Conservation (phyloP, 1,284 basidiomycete species). For the Taiwanofungus camphoratus region DNA sequence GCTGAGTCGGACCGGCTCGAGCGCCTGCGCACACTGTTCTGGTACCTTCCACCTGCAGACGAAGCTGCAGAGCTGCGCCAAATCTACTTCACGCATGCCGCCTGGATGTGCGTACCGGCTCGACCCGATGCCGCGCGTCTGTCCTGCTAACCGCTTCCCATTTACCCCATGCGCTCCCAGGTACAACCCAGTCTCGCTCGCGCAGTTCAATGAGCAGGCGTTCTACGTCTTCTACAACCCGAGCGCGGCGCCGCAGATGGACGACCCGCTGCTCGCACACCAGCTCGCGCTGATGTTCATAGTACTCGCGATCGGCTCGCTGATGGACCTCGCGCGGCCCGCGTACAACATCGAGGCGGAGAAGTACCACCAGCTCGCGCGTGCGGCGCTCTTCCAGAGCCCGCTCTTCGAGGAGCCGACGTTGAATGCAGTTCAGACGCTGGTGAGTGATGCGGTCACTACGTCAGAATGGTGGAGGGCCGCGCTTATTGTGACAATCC, state of each 20-base stretch:
- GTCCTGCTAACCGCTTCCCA: slow-evolving; percentile 1
- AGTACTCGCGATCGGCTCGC: slow-evolving; percentile 65
- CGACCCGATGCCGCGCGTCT: slow-evolving; percentile 1
- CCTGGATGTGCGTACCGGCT: slow-evolving; percentile 58
- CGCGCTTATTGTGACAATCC: no score
- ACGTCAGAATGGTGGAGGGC: neutral
- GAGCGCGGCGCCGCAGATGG: slow-evolving; percentile 37
- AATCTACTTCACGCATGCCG: slow-evolving; percentile 63
- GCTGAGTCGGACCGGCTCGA: slow-evolving; percentile 32
- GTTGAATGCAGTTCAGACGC: slow-evolving; percentile 61
- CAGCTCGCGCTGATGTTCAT: slow-evolving; percentile 70
- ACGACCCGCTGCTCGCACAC: slow-evolving; percentile 58
- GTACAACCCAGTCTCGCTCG: slow-evolving; percentile 66
- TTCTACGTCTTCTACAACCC: slow-evolving; percentile 58
- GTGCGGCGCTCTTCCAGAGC: slow-evolving; percentile 66
- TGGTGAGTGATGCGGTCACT: slow-evolving; percentile 39
- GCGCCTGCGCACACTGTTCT: slow-evolving; percentile 52
- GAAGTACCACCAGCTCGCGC: slow-evolving; percentile 70
- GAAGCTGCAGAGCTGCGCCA: slow-evolving; percentile 55
- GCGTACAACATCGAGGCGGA: slow-evolving; percentile 73
- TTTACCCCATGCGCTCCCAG: slow-evolving; percentile 30
- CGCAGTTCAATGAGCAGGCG: slow-evolving; percentile 62
- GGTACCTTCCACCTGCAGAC: slow-evolving; percentile 59
- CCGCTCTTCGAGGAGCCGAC: slow-evolving; percentile 72
- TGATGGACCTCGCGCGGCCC: slow-evolving; percentile 59